A percentile compares a stretch with the other conserved stretches of the same genome.
Conservation (phyloP, 345 rosid species). For the Jatropha curcas region DNA sequence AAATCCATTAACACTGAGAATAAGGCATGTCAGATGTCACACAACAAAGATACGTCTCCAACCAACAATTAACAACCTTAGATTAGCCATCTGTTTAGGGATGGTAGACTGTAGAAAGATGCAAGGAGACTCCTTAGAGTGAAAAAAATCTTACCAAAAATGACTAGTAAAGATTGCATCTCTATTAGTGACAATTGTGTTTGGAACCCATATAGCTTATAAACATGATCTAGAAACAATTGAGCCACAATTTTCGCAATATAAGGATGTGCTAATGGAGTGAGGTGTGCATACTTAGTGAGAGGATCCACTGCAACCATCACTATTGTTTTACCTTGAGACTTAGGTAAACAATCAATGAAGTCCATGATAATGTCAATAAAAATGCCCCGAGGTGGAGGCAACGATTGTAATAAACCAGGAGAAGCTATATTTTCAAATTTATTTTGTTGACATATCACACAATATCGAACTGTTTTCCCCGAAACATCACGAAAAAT, state of each 20-base stretch:
- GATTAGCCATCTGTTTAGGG: neutral
- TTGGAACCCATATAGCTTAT: neutral
- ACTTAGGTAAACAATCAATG: neutral
- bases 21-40: neutral
- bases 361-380: neutral
- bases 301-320: neutral
- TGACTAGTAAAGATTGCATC: neutral
- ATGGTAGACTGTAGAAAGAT: neutral
- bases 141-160: neutral
- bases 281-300: neutral
- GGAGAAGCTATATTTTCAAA: neutral
- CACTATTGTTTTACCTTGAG: neutral
- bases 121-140: neutral
- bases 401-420: neutral
- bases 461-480: neutral
- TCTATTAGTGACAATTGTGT: neutral
- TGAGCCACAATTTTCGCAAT: accelerated
- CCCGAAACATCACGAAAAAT: no score
- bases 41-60: neutral
- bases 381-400: neutral
- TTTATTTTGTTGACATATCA: neutral
- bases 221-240: neutral
- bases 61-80: neutral
- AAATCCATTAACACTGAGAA: neutral
- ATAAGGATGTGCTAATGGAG: neutral